These are phyloP conservation scores for Blastocystis sp. DNA, from an alignment of 352 stramenopile species.

Conservation along the genomic window DNA sequence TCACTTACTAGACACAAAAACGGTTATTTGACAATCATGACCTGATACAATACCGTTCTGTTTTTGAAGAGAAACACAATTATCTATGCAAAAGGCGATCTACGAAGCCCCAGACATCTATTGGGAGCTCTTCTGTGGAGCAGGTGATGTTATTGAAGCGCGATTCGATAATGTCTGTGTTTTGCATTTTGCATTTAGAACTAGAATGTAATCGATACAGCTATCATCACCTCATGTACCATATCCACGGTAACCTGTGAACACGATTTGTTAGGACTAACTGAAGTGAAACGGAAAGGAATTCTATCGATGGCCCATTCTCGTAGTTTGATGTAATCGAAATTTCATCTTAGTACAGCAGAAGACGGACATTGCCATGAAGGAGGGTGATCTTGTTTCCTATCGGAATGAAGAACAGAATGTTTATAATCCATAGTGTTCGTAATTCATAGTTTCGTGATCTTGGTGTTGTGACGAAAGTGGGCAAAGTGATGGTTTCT, in stretches of 20 bases:
- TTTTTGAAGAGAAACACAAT: neutral
- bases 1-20: neutral
- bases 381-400: constrained; percentile 30
- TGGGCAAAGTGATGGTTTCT: neutral
- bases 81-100: neutral
- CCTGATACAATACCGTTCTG: neutral
- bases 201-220: neutral
- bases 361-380: neutral
- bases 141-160: constrained; percentile 15
- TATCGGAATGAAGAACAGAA: neutral
- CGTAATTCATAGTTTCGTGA: neutral
- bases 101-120: neutral
- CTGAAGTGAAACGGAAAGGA: neutral
- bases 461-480: constrained; percentile 34
- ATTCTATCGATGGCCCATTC: constrained; percentile 36
- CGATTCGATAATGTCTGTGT: neutral
- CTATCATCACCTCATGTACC: neutral
- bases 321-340: neutral
- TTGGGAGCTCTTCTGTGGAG: constrained; percentile 40
- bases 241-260: neutral
- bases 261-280: neutral
- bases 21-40: neutral
- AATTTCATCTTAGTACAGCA: neutral
- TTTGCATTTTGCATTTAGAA: neutral
- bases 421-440: neutral